These are phyloP conservation scores for Euphorbia celastroides DNA, from an alignment of 441 rosid species.

Conservation along the genomic window DNA sequence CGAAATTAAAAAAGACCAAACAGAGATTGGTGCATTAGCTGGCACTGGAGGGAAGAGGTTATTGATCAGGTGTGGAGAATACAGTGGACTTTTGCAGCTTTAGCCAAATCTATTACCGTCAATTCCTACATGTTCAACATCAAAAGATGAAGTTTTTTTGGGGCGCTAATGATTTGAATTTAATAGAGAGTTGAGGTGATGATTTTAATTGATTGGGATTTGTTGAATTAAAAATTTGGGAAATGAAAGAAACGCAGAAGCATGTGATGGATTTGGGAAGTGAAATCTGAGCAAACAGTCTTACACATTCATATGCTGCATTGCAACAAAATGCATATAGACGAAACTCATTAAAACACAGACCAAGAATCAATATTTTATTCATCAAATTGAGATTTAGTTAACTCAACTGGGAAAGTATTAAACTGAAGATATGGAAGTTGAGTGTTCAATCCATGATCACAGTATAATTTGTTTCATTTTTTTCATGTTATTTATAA, in stretches of 20 bases:
- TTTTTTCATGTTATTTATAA: too few relatives aligned
- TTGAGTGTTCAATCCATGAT: too few relatives aligned
- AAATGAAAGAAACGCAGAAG: not conserved
- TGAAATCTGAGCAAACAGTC: not conserved
- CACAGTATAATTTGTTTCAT: too few relatives aligned
- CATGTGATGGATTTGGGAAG: slow-evolving; percentile 8
- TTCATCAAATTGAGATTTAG: too few relatives aligned
- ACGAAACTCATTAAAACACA: not conserved
- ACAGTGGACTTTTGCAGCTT: not conserved
- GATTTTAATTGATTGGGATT: not conserved
- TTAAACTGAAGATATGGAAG: too few relatives aligned
- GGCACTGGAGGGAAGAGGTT: not conserved
- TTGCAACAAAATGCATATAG: not conserved
- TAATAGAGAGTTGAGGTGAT: not conserved
- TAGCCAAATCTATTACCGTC: slow-evolving; percentile 2
- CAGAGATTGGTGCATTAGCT: slow-evolving; percentile 17
- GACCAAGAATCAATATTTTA: not conserved
- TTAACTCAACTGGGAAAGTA: too few relatives aligned
- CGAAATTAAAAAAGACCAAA: not conserved
- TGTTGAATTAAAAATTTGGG: not conserved
- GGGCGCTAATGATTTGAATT: slow-evolving; percentile 6
- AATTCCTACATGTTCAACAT: not conserved
- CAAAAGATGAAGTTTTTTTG: not conserved
- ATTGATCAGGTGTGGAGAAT: slow-evolving; percentile 5
- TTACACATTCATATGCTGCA: slow-evolving; percentile 11